phyloP scores from a whole-genome alignment of 2,329 filamentous ascomycete genomes.

The Penicillium sp. region DNA sequence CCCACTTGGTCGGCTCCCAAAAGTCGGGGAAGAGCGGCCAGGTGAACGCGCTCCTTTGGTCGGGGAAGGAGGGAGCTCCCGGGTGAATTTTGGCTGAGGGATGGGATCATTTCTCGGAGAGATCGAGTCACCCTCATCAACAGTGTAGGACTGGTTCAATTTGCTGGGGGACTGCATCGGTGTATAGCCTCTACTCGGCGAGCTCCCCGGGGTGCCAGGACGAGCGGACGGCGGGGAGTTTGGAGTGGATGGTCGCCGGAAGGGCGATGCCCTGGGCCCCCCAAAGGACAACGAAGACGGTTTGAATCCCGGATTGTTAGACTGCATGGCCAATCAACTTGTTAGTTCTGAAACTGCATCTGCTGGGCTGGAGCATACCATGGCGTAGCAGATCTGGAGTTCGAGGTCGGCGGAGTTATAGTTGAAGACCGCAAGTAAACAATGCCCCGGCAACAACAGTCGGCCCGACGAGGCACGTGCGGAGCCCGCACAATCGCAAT shows the following conservation, averaged over 20 bases:
- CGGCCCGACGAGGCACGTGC: conserved; percentile 22
- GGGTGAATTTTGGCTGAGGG: conserved; percentile 34
- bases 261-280: conserved; percentile 67
- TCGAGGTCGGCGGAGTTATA: background rate
- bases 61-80: conserved; percentile 41
- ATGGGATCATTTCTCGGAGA: conserved; percentile 32
- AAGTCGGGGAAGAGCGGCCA: conserved; percentile 29
- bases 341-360: background rate
- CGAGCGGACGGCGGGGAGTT: conserved; percentile 57
- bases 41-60: conserved; percentile 35
- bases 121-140: conserved; percentile 40
- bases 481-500: background rate
- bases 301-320: conserved; percentile 62
- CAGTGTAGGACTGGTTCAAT: conserved; percentile 47
- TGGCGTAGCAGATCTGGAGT: conserved; percentile 10
- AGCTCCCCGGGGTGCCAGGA: conserved; percentile 49
- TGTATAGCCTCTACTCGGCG: conserved; percentile 41
- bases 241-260: conserved; percentile 63
- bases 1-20: conserved; percentile 25
- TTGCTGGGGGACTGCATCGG: conserved; percentile 49
- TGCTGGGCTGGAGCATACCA: conserved; percentile 17
- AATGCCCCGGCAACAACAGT: conserved; percentile 27
- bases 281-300: conserved; percentile 70
- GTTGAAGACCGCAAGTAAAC: conserved; percentile 17
- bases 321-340: conserved; percentile 23